Percentiles rank a stretch among this genome's conserved stretches.
These are phyloP conservation scores for Artemisia annua DNA, from an alignment of 129 eudicot genomes.

Conservation along the genomic window DNA sequence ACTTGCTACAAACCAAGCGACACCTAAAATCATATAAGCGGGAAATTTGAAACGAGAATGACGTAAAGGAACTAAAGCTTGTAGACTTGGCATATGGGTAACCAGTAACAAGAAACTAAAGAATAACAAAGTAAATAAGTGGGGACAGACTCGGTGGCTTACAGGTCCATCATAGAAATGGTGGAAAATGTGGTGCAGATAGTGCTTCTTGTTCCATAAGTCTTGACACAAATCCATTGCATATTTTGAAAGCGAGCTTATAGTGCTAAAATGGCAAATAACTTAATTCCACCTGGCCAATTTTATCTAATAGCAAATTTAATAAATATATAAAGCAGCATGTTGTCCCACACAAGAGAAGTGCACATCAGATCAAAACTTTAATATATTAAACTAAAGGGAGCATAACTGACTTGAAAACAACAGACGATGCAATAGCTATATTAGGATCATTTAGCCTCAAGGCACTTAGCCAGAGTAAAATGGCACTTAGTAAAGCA, in stretches of 20 bases:
- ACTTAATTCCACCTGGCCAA: slow-evolving; percentile 22
- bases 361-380: slow-evolving; percentile 27
- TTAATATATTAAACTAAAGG: not conserved
- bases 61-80: too few relatives aligned
- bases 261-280: slow-evolving; percentile 17
- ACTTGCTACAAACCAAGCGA: too few relatives aligned
- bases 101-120: not conserved
- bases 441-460: slow-evolving; percentile 1
- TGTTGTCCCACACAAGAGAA: slow-evolving; percentile 21
- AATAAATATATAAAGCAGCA: slow-evolving; percentile 1
- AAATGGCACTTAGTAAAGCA: slow-evolving; percentile 2
- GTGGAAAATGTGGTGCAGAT: slow-evolving; percentile 33
- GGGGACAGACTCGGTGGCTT: slow-evolving; percentile 21
- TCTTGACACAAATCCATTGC: slow-evolving; percentile 30
- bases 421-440: not conserved
- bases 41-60: too few relatives aligned
- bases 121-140: not conserved
- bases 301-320: not conserved
- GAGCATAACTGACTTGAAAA: not conserved
- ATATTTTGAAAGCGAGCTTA: slow-evolving; percentile 26
- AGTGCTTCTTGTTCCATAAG: slow-evolving; percentile 27
- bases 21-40: too few relatives aligned
- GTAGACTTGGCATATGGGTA: too few relatives aligned
- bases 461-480: not conserved
- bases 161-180: slow-evolving; percentile 28